Base-by-base conservation (phyloP, 2,329 filamentous ascomycete genomes). In the Graphilbum fragrans region DNA sequence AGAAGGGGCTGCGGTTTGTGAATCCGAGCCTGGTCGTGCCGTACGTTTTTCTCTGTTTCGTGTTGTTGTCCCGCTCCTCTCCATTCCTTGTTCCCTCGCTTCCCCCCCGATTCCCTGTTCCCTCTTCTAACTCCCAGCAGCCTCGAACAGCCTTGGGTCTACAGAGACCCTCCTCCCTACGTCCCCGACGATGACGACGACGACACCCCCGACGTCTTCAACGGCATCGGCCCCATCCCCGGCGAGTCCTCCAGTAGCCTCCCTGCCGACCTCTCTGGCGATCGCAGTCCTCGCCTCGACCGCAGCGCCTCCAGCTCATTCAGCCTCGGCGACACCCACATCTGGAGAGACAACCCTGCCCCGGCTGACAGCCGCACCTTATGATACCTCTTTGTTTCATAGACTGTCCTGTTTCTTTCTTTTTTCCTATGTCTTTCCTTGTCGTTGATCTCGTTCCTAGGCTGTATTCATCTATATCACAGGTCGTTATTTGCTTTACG, bases 21-120 rank as follows among this genome's bases (percentile, higher is more conserved):
- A 92, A 90, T 51, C 86, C 86, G 2, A 90, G 76, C 55, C 62
- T 93, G 11, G 65, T 80, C 4, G 62, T 67, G 25, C 79, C 80
- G 67, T 82, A 67, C 10, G 5, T 31, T 14, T 17, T n/a, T 21
- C 19, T 36, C 4, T n/a, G n/a, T 11, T 22, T 33, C 10, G 8
- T 16, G 16, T 32, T n/a, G 21, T 5, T 17, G 9, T 35, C 19
- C 5, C 5, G 20, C 7, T 3, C 23, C 6, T 16, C 14, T 32
- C 32, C 14, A 16, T 33, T 92, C 16, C 65, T 78, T 7, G 61
- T 66, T n/a, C 27, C 77, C 5, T 9, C 32, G 6, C 32, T 2
- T 9, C 17, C 92, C 16, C 65, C 17, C 4, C 17, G 18, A 12
- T 14, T 29, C 5, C n/a, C 7, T 41, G 5, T n/a, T 32, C 22